Base-by-base conservation (phyloP, 345 rosid species). In the Brassica incana region DNA sequence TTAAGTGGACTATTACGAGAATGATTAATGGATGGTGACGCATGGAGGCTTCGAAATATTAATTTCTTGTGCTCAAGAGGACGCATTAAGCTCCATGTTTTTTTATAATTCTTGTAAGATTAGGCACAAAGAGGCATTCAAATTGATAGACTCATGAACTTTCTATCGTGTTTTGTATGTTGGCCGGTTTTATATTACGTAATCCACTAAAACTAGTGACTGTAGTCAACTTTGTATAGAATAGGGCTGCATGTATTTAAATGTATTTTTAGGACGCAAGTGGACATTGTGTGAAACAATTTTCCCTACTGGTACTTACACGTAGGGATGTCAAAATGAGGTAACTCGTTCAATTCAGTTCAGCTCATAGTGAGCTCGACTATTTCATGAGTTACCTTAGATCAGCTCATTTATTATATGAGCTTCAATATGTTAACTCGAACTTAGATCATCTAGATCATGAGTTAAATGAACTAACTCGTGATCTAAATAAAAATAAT, bases 1-100 rank as follows among this genome's bases (percentile, higher is more conserved):
- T 23, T 52, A 69, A 69, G 79, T 74, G 71, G 79, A 58, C 61
- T 61, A 54, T 27, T 69, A 54, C 62, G 66, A 29, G 61, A 69
- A 80, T 63, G 79, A 80, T 74, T 69, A 74, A 68, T 80, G 79
- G 58, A 35, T 63, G 67, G 67, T 80, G 75, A 80, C 71, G 79
- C 75, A 64, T 18, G 76, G 79, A 71, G 75, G 83, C 75, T 80
- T 69, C 2, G 33, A 36, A 68, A 35, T 74, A 68, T 69, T 74
- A 59, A 2, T 73, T 79, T 67, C 18, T 48, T 79, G 70, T 67
- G 77, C 74, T 67, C 6, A 73, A 67, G 45, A 48, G 45, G 62
- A 68, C 56, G 74, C 54, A 67, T 79, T 74, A 38, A 69, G 33
- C 71, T 71, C 14, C 71, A 70, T 45, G 25, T 6, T 50, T 63